phyloP scores from a whole-genome alignment of 345 rosid species.

The Citrus glauca region DNA sequence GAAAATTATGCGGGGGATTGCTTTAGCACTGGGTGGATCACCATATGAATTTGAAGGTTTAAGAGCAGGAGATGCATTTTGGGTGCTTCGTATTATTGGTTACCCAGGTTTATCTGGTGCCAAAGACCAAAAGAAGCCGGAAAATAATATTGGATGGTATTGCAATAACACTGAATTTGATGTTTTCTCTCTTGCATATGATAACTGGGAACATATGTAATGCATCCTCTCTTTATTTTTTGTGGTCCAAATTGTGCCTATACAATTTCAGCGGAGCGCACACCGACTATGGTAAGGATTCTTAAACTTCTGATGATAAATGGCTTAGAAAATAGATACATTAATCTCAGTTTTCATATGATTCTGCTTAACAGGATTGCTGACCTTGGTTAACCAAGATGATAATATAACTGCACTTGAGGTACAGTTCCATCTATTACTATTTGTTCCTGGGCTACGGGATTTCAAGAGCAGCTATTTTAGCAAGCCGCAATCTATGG shows the following conservation, averaged over 20 bases:
- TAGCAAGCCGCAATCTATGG: neutral
- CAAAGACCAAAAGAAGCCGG: slow-evolving; percentile 25
- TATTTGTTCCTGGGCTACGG: neutral
- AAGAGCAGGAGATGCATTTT: slow-evolving; percentile 78
- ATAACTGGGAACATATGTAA: neutral
- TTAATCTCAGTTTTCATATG: neutral
- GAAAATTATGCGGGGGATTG: slow-evolving; percentile 72
- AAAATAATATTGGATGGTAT: slow-evolving; percentile 84
- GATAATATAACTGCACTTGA: slow-evolving; percentile 77
- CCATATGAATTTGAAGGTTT: slow-evolving; percentile 70
- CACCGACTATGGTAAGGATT: slow-evolving; percentile 77
- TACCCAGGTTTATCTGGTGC: slow-evolving; percentile 53
- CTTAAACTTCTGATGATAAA: neutral
- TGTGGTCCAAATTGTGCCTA: slow-evolving; percentile 1
- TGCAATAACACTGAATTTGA: slow-evolving; percentile 5
- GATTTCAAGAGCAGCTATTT: neutral
- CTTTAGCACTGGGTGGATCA: slow-evolving; percentile 65
- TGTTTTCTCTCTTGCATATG: neutral
- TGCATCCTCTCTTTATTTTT: neutral
- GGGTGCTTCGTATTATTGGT: slow-evolving; percentile 80
- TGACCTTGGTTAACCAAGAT: slow-evolving; percentile 86
- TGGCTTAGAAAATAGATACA: neutral
- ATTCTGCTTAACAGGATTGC: slow-evolving; percentile 39
- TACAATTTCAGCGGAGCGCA: slow-evolving; percentile 62
- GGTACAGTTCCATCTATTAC: slow-evolving; percentile 24